Evolutionary conservation across 148 eudicot species (phyloP), one percentile per base, ranked within the genome.

Genomic region (Talinum fruticosum): DNA sequence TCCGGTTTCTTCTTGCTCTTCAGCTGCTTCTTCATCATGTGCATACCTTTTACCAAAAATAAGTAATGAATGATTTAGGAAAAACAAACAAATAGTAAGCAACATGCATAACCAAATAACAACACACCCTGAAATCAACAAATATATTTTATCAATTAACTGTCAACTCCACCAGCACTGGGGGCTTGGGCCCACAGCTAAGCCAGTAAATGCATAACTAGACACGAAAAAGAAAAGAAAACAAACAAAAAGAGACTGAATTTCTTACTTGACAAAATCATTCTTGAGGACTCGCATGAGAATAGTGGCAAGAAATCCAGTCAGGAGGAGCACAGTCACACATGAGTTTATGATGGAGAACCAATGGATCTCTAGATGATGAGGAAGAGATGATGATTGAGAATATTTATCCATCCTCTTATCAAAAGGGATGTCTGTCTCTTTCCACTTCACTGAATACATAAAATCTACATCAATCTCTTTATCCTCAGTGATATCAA

Each of bases 1-100:
- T 30, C 97, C 97, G 74, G 90, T 87, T 88, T 91, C 97, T 87
- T 91, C 93, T 80, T 91, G 93, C 71, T 91, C 97, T 76, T 90
- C 97, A 37, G 89, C 93, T 16, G 92, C 66, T 86, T 91, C 97
- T 82, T 91, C 93, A 68, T 89, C 97, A 79, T 88, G 97, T n/a
- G 93, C 90, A 82, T 89, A 91, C 87, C 97, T 91, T 83, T 82
- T 76, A 29, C 15, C 54, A 44, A 30, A 26, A n/a, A 64, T 68
- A 32, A 69, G 62, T 8, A 54, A 54, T 14, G 62, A 54, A 18
- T 23, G 62, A 54, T 19, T 24, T 24, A 7, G 15, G 26, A 10
- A 61, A 61, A 24, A 28, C 2, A 61, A 28, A 61, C 16, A 61
- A 54, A 54, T 54, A 54, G 6, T 54, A 54, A 54, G 28, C 66